These are phyloP conservation scores for Austroboletus eburneus DNA, from an alignment of 768 basidiomycete species.

Conservation along the genomic window DNA sequence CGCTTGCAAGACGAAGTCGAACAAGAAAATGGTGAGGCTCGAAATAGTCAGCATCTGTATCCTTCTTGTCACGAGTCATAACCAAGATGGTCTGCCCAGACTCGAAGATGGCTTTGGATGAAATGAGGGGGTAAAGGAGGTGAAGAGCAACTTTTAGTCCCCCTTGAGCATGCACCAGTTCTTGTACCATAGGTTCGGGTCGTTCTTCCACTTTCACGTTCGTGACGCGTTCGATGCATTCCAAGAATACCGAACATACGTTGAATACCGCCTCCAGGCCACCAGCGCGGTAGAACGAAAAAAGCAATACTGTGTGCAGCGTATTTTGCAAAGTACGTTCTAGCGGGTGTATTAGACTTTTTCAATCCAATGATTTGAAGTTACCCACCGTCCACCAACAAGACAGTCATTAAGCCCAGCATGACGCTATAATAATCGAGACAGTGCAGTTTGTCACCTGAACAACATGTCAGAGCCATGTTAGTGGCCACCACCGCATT, in stretches of 20 bases:
- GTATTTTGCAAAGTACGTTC: constrained; percentile 73
- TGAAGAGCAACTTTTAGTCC: constrained; percentile 80
- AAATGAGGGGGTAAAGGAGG: constrained; percentile 70
- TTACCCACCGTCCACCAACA: constrained; percentile 55
- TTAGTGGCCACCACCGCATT: constrained; percentile 3
- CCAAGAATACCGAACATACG: constrained; percentile 51
- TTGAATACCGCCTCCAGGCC: constrained; percentile 68
- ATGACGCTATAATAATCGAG: constrained; percentile 54
- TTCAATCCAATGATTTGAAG: neutral
- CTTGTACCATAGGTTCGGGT: constrained; percentile 52
- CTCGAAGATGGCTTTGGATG: constrained; percentile 78
- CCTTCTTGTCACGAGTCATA: constrained; percentile 71
- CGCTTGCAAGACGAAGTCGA: constrained; percentile 61
- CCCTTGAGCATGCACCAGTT: constrained; percentile 71
- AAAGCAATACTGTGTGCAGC: constrained; percentile 79
- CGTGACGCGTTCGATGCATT: constrained; percentile 53
- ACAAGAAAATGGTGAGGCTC: constrained; percentile 87
- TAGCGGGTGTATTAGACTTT: constrained; percentile 27
- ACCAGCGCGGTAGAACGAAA: constrained; percentile 64
- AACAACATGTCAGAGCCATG: constrained; percentile 1
- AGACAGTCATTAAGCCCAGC: constrained; percentile 45
- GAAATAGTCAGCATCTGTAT: constrained; percentile 75
- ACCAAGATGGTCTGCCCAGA: constrained; percentile 76
- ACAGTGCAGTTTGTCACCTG: constrained; percentile 39
- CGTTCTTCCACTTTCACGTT: constrained; percentile 53